Conservation (phyloP, 1,284 basidiomycete genomes). For the Microstroma glucosiphilum region DNA sequence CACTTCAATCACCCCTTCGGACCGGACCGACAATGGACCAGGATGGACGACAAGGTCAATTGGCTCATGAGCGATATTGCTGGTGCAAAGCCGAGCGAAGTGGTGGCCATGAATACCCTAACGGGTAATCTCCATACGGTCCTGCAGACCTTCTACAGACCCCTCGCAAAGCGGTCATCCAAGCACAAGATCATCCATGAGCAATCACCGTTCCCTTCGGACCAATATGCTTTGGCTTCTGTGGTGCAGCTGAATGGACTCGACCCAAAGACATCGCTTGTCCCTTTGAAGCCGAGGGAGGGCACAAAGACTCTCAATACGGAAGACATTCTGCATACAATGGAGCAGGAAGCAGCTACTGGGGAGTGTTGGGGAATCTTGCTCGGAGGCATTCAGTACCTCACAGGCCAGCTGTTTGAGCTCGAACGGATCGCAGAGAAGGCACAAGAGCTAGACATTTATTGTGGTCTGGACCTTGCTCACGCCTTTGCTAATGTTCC, state of each 20-base stretch:
- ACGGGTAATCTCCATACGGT: conserved; percentile 92
- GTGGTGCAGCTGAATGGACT: conserved; percentile 76
- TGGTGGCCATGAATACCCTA: conserved; percentile 86
- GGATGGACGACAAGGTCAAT: conserved; percentile 67
- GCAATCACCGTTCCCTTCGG: conserved; percentile 86
- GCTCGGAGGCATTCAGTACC: conserved; percentile 65
- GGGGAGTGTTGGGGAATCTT: conserved; percentile 42
- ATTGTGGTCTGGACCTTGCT: conserved; percentile 92
- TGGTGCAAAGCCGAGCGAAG: conserved; percentile 80
- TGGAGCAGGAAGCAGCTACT: conserved; percentile 54
- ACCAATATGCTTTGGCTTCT: conserved; percentile 91
- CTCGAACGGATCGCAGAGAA: conserved; percentile 75
- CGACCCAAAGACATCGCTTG: conserved; percentile 66
- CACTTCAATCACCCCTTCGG: conserved; percentile 82
- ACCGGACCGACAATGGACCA: conserved; percentile 67
- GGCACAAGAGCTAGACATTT: conserved; percentile 63
- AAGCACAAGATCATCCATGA: conserved; percentile 90
- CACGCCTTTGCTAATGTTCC: conserved; percentile 93
- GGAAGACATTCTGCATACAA: conserved; percentile 74
- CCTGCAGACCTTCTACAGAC: conserved; percentile 88
- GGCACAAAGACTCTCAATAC: conserved; percentile 83
- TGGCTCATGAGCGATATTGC: conserved; percentile 75
- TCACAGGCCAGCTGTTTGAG: conserved; percentile 92
- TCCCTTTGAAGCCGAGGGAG: conserved; percentile 70
- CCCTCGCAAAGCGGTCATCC: conserved; percentile 50